Percentiles rank a stretch among this genome's conserved stretches.
phyloP scores from a whole-genome alignment of 2,329 filamentous ascomycete species.

The Fusarium redolens region DNA sequence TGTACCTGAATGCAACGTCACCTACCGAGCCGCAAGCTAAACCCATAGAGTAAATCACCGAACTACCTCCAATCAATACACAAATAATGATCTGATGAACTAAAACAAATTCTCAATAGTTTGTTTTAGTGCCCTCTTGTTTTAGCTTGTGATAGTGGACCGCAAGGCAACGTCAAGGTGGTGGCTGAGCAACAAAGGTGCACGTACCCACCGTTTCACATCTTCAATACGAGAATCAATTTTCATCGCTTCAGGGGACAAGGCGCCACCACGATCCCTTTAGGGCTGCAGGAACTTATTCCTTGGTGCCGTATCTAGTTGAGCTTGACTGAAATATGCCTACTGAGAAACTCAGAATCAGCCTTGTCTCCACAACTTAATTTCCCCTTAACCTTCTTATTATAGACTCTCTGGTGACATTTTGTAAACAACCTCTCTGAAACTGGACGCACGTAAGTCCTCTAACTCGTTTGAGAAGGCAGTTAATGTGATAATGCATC shows the following conservation, averaged over 20 bases:
- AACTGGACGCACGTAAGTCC: neutral
- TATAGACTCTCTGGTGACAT: neutral
- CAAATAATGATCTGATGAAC: neutral
- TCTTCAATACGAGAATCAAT: neutral
- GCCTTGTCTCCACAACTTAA: neutral
- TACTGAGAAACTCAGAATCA: neutral
- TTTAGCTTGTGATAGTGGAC: constrained; percentile 10
- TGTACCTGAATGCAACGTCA: neutral
- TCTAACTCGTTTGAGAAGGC: constrained; percentile 2
- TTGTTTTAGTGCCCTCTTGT: neutral
- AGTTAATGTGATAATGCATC: neutral
- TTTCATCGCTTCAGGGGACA: neutral
- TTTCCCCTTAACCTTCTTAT: constrained; percentile 3
- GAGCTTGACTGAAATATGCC: neutral
- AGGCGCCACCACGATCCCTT: neutral
- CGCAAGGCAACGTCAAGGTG: neutral
- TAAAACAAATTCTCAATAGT: neutral
- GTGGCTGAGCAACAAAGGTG: constrained; percentile 1
- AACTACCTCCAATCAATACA: neutral
- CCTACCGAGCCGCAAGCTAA: neutral
- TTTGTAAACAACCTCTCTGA: neutral
- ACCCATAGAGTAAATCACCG: neutral
- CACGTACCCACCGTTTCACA: neutral
- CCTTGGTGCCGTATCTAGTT: neutral
- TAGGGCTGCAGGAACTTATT: neutral